Evolutionary conservation across 768 basidiomycete species (phyloP).

Genomic region (Naganishia onofrii): DNA sequence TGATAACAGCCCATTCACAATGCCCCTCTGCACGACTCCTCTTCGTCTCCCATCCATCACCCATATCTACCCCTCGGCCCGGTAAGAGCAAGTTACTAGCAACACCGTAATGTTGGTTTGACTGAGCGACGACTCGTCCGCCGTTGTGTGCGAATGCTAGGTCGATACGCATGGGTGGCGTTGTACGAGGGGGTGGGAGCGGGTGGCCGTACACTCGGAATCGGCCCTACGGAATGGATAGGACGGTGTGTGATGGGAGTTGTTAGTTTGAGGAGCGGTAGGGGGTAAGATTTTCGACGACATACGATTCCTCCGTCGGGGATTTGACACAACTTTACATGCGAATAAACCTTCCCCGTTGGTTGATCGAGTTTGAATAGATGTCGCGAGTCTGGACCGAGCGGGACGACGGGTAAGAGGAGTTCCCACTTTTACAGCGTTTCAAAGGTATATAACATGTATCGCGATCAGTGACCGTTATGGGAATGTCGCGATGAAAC

Average conservation of each 20-base stretch:
- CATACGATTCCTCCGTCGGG: slow-evolving; percentile 95
- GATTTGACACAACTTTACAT: slow-evolving; percentile 89
- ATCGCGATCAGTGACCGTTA: too few relatives aligned
- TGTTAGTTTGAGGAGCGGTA: not conserved
- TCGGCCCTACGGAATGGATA: slow-evolving; percentile 56
- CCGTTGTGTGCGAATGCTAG: slow-evolving; percentile 87
- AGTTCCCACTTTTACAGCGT: slow-evolving; percentile 61
- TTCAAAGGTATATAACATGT: not conserved
- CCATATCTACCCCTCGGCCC: slow-evolving; percentile 84
- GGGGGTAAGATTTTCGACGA: too few relatives aligned
- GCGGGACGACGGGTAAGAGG: slow-evolving; percentile 68
- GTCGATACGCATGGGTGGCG: slow-evolving; percentile 60
- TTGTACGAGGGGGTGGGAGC: slow-evolving; percentile 28
- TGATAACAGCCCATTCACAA: slow-evolving; percentile 72
- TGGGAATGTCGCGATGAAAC: too few relatives aligned
- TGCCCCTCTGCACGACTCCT: slow-evolving; percentile 75
- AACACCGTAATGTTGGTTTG: slow-evolving; percentile 92
- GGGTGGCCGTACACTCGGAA: slow-evolving; percentile 31
- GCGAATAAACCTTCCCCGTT: slow-evolving; percentile 60
- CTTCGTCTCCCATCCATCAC: slow-evolving; percentile 98
- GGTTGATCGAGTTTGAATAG: slow-evolving; percentile 68
- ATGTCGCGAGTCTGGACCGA: slow-evolving; percentile 84
- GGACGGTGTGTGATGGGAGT: not conserved
- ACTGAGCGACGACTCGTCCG: slow-evolving; percentile 75
- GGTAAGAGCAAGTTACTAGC: slow-evolving; percentile 88